Base-by-base conservation (phyloP, 352 stramenopile genomes). In the Blastocystis sp. region DNA sequence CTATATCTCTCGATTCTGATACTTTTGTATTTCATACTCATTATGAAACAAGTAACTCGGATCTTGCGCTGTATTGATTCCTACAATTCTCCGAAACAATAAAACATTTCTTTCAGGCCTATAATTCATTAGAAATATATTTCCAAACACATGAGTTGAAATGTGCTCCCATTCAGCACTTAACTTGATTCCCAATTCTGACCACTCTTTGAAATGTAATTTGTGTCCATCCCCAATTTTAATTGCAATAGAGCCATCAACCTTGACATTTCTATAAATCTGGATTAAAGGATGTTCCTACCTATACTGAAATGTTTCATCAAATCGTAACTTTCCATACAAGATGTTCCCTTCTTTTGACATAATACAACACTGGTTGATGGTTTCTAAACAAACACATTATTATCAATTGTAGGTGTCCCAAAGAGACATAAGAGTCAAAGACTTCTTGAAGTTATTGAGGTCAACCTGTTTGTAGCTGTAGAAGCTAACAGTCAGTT, bases 361-460 rank as follows among this genome's bases (percentile, higher is more conserved):
- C 42, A 37, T 54, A 56, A 9, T n/a, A n/a, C 40, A 48, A 48
- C 40, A 48, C 2, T 48, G 40, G 9, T n/a, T n/a, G n/a, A n/a
- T n/a, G 9, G 9, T 48, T 37, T 11, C 1, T 37, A 15, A 76
- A 76, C 64, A 76, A 76, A 76, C 64, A 76, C 13, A 4, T 54
- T 42, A 35, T 22, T 44, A 19, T 80, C n/a, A 82, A 82, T 82
- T 82, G 57, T 82, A 82, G 4, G 73, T 94, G 82, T 94, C 93
- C 89, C 95, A 93, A 4, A 95, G 90, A 92, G 92, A 95, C 62
- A 90, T 92, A n/a, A 95, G 89, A 27, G 89, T 70, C 30, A 95
- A 57, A 24, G 84, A 81, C 54, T 89, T 44, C 22, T 90, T 87
- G 76, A 95, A 93, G 0, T 59, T 89, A 1, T 92, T 89, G 24